Base-by-base conservation (phyloP, 2,329 filamentous ascomycete species). In the Clonostachys byssicola region DNA sequence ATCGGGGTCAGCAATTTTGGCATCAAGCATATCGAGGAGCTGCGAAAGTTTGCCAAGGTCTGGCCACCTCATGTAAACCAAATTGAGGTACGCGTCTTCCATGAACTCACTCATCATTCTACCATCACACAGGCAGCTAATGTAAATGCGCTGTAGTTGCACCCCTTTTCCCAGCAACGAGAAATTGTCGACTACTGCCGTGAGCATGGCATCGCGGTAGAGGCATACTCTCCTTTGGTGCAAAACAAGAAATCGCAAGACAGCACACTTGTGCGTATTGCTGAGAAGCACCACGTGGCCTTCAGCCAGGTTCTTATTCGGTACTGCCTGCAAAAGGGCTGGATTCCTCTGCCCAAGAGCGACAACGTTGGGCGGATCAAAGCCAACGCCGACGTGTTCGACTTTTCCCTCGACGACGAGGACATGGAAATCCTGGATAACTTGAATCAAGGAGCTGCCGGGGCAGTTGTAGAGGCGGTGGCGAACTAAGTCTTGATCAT, bases 1-100 rank as follows among this genome's bases (percentile, higher is more conserved):
- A 87, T 89, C 59, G 86, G 86, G 0, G 84, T 89, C 42, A 86
- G 83, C 63, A 89, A 89, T 56, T 89, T 80, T 57, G 84, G 84
- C 3, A 76, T 84, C 47, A 73, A 75, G 43, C 80, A 87, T 54
- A 80, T 89, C 35, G 80, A 88, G 56, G 80, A 84, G 58, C 68
- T 89, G 66, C 85, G 80, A 64, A 57, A 62, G 17, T 83, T 78
- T 58, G 83, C 82, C 20, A 76, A 75, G 47, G 69, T 81, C 5
- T 86, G 77, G 75, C 85, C 84, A 38, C 86, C 85, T 10, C 78
- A 80, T 6, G 81, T 86, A 7, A 86, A 87, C 57, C 86, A 89
- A 60, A 80, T 88, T 48, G 83, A 87, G 75, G 82, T 84, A 58
- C 53, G 23, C 34, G 12, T 8, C 23, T 30, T 30, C 23, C 23